These are phyloP conservation scores for Diaporthe ampelina DNA, from an alignment of 2,329 filamentous ascomycete genomes.

Conservation along the genomic window DNA sequence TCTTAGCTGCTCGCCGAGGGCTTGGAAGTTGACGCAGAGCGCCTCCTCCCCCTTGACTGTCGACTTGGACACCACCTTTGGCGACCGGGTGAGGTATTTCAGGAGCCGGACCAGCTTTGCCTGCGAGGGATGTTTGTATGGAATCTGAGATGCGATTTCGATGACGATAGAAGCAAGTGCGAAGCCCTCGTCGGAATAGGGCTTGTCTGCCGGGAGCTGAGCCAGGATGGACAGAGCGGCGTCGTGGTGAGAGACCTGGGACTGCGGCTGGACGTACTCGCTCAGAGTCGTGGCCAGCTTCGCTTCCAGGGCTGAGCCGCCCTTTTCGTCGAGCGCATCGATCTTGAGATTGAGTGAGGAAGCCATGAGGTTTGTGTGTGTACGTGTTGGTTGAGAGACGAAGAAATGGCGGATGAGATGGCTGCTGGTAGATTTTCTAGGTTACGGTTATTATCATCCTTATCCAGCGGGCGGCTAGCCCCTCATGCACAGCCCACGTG, in stretches of 20 bases:
- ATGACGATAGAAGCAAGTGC: background rate
- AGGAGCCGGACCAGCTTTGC: background rate
- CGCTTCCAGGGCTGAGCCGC: background rate
- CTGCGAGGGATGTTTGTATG: background rate
- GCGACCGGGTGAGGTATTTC: conserved; percentile 4
- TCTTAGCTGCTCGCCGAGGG: background rate
- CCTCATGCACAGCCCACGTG: background rate
- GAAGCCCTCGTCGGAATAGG: conserved; percentile 6
- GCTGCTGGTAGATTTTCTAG: background rate
- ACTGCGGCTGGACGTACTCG: background rate
- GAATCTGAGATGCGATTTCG: background rate
- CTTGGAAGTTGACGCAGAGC: background rate
- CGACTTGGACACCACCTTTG: background rate
- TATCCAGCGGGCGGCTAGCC: background rate
- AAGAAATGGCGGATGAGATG: background rate
- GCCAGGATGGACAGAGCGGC: background rate
- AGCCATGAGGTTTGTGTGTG: background rate
- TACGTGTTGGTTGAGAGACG: background rate
- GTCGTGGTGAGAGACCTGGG: background rate
- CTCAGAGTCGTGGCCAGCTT: conserved; percentile 12
- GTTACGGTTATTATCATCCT: background rate
- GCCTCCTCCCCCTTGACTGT: background rate
- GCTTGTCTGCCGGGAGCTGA: background rate
- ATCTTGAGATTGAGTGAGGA: background rate
- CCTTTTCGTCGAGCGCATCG: background rate